Base-by-base conservation (phyloP, 2,329 filamentous ascomycete genomes). In the Capronia coronata region DNA sequence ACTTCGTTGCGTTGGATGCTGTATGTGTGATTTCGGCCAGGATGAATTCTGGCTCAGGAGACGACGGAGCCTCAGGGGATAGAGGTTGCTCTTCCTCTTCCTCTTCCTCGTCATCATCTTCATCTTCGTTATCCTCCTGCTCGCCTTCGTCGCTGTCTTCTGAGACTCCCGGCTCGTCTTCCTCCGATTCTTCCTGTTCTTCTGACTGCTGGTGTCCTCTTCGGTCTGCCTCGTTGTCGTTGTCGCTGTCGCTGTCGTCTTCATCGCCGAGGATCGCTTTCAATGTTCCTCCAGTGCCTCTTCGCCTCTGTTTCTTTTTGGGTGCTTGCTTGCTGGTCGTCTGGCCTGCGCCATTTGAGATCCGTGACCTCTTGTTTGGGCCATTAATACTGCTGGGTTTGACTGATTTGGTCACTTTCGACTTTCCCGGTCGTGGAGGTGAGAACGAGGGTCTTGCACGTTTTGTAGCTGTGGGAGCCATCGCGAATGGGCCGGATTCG, bases 41-140 rank as follows among this genome's bases (percentile, higher is more conserved):
- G 13, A 74, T 72, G 41, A 65, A 73, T 30, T 73, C 69, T n/a
- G 71, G 69, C 59, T 72, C 71, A 41, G 64, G 59, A 4, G 55
- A 56, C 10, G 54, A 48, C 18, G 48, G 14, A 39, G 56, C 44
- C 32, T 23, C 30, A 2, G 50, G 46, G 13, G 4, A 29, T n/a
- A 13, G 41, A 40, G 21, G 46, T 48, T 18, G 40, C 48, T 55
- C 45, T 30, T 48, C 40, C 35, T 46, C 37, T 25, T 41, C 48
- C 23, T 51, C 23, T 2, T 48, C 40, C 23, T 35, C 35, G 10
- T 25, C 34, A 21, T 37, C 34, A 19, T 37, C 30, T 5, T 34
- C 23, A 34, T 42, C 42, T 45, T 38, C 19, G 22, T 44, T 27
- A 29, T 40, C 30, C n/a, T n/a, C n/a, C n/a, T n/a, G n/a, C n/a